Evolutionary conservation across 192 early-diverging fungal species (phyloP), one percentile per base, ranked within the genome.

Genomic region (Polychytrium aggregatum): DNA sequence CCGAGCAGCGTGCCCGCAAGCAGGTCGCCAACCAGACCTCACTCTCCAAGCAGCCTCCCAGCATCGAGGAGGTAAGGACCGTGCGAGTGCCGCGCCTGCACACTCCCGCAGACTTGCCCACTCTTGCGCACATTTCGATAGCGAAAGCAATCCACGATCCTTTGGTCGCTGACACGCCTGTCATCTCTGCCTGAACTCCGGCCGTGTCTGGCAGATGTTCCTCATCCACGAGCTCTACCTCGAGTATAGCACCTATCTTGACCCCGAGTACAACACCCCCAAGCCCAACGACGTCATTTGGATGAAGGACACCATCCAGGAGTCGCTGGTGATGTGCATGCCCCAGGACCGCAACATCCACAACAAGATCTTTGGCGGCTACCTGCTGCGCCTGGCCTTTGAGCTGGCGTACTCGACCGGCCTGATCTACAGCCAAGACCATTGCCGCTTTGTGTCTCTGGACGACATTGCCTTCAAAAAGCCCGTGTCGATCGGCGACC

Each of bases 341-440:
- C 85, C 87, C 14, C 85, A 74, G 41, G 81, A 86, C 28, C 81
- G 83, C 27, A 90, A 91, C 41, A 74, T 90, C 24, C 82, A 92
- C 53, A 72, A 78, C 46, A 82, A 82, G 46, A 73, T 84, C 1
- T 87, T 86, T 71, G 83, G 86, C 17, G 70, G 69, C 5, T 84
- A 82, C 37, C 62, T 92, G 40, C 88, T 95, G 86, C 77, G 83
- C 41, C 62, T 83, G 3, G 92, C 92, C 0, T 85, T 72, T 41
- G 92, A 95, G 64, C 72, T 92, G 0, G 83, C 87, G 5, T 85
- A 80, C 60, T 71, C 82, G 30, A 85, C 83, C 36, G 87, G 79
- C 2, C 69, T 78, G 0, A 57, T 87, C 9, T 86, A 86, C 41
- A 65, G 80, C 28, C 72, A 71, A 20, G 56, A 67, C 30, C 64